These are phyloP conservation scores for Tylopilus rubrobrunneus DNA, from an alignment of 768 basidiomycete genomes.

Conservation along the genomic window DNA sequence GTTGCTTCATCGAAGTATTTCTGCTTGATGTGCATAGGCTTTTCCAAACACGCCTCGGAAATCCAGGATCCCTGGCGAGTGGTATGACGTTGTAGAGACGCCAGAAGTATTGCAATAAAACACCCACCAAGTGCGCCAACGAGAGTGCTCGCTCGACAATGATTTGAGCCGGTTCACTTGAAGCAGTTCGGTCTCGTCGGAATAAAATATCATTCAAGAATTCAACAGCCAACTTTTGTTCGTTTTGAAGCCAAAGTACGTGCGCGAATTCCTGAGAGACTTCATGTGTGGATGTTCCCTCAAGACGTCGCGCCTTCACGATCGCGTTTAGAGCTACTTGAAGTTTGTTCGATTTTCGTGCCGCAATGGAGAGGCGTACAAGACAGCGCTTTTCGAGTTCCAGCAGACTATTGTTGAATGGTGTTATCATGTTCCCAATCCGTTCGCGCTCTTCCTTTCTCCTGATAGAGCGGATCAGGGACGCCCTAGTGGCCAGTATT, in stretches of 20 bases:
- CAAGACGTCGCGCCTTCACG: slow-evolving; percentile 66
- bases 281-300: slow-evolving; percentile 40
- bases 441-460: slow-evolving; percentile 70
- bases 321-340: slow-evolving; percentile 89
- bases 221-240: slow-evolving; percentile 79
- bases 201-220: slow-evolving; percentile 47
- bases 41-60: slow-evolving; percentile 79
- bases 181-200: slow-evolving; percentile 12
- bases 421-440: slow-evolving; percentile 66
- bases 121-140: slow-evolving; percentile 62
- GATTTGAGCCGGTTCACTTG: slow-evolving; percentile 11
- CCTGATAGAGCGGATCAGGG: slow-evolving; percentile 69
- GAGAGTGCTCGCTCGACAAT: slow-evolving; percentile 38
- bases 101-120: not conserved
- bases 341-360: slow-evolving; percentile 59
- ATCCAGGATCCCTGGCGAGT: slow-evolving; percentile 80
- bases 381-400: slow-evolving; percentile 69
- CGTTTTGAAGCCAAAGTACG: slow-evolving; percentile 85
- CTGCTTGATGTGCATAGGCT: slow-evolving; percentile 63
- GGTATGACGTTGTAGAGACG: not conserved
- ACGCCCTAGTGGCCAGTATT: slow-evolving; percentile 76
- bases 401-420: slow-evolving; percentile 47
- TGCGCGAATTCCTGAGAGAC: slow-evolving; percentile 81
- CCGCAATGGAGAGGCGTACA: slow-evolving; percentile 64
- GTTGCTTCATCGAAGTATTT: slow-evolving; percentile 71